A percentile compares a stretch with the other conserved stretches of the same genome.
Evolutionary conservation across 2,329 filamentous ascomycete species (phyloP).

Genomic region (Cephalotrichum gorgonifer): DNA sequence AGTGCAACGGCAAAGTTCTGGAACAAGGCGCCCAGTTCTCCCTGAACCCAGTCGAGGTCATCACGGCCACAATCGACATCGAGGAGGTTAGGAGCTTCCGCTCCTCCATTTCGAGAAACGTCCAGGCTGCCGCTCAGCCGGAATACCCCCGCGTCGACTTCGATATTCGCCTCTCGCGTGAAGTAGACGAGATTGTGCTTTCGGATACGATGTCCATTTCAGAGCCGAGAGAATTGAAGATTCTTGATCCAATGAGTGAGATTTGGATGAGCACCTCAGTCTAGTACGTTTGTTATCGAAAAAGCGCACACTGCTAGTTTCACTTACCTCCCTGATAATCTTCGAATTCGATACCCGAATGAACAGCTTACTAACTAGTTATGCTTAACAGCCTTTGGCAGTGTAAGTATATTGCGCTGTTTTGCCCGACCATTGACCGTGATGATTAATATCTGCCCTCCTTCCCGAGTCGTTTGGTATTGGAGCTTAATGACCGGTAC

Average conservation of each 20-base stretch:
- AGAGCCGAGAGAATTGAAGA: slow-evolving; percentile 10
- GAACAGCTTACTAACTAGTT: not conserved
- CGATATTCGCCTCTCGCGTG: slow-evolving; percentile 15
- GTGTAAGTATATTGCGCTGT: not conserved
- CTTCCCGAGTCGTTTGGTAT: too few species aligned
- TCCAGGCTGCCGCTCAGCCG: slow-evolving; percentile 41
- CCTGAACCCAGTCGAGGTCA: slow-evolving; percentile 53
- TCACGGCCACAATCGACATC: slow-evolving; percentile 56
- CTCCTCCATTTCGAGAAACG: slow-evolving; percentile 41
- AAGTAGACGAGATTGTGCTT: slow-evolving; percentile 15
- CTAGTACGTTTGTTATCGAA: not conserved
- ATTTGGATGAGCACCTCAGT: slow-evolving; percentile 18
- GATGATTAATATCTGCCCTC: too few species aligned
- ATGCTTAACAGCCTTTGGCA: not conserved
- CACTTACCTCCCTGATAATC: not conserved
- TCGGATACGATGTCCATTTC: slow-evolving; percentile 17
- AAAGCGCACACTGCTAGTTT: too few species aligned
- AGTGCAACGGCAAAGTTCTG: slow-evolving; percentile 50
- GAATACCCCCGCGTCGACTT: slow-evolving; percentile 18
- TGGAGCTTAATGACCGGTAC: not conserved
- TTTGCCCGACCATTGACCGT: too few species aligned
- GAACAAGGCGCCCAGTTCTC: slow-evolving; percentile 56
- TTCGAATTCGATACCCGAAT: too few species aligned
- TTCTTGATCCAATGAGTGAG: slow-evolving; percentile 20
- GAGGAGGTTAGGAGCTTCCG: slow-evolving; percentile 60